Evolutionary conservation across 2,329 filamentous ascomycete species (phyloP), one percentile per base, ranked within the genome.

Genomic region (Berkeleyomyces rouxiae): DNA sequence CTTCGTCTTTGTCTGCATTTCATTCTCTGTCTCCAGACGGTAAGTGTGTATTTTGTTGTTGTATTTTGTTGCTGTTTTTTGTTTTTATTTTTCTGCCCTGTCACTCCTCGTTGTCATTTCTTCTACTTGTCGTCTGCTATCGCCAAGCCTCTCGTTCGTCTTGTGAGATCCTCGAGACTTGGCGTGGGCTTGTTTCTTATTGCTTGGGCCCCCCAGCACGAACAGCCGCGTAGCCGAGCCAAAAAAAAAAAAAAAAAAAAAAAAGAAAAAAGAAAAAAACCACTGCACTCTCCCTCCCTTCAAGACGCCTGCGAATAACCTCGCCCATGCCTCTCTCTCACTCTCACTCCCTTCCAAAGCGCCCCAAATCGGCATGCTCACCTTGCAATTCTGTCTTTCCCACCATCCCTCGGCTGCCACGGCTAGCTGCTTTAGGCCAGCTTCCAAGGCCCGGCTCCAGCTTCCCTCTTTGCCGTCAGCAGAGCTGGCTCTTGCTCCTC

Each of bases 71-170:
- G 11, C 58, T 43, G 44, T 59, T 39, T 43, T 55, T 23, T 36
- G 63, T 46, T 42, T 44, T 44, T 63, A 47, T 58, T 51, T 53
- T 57, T 59, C 13, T 59, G 59, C 16, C 39, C 40, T 3, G 40
- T 47, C 37, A 16, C 43, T 61, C 37, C 49, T 23, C 31, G 63
- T 46, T 42, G 39, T 44, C 61, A 44, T 58, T 44, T 53, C 53
- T 59, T n/a, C 55, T 59, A 9, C 39, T 40, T 7, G 40, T 33
- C 46, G 53, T 46, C 62, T 44, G 37, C 23, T 39, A n/a, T 33
- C 49, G n/a, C 43, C n/a, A 37, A 57, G 6, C 23, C 13, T 51
- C 33, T 36, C 40, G 23, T 16, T 51, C 13, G 47, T 51, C 16
- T 36, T 49, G 10, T n/a, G n/a, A n/a, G 23, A 59, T 46, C 23